These are phyloP conservation scores for Strigomonas oncopelti DNA, from an alignment of 208 protist genomes.

Conservation along the genomic window DNA sequence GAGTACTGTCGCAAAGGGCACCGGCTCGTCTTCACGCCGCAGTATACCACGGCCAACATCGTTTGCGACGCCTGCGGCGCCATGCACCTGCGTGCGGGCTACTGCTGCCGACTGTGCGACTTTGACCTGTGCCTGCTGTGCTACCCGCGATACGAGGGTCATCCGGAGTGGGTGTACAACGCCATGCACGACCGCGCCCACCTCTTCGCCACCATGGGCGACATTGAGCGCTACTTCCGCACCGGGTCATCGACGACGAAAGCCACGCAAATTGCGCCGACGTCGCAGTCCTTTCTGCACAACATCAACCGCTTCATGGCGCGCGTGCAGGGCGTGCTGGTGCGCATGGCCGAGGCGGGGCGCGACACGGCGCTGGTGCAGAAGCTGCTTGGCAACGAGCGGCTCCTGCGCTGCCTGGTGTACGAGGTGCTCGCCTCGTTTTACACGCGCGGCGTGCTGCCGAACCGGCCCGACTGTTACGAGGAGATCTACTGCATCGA, in stretches of 20 bases:
- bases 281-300: slow-evolving; percentile 51
- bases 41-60: slow-evolving; percentile 5
- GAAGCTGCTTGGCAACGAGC: slow-evolving; percentile 33
- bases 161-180: neutral
- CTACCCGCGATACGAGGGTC: slow-evolving; percentile 33
- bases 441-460: slow-evolving; percentile 32
- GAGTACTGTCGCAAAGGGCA: slow-evolving; percentile 67
- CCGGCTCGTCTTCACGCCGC: slow-evolving; percentile 23
- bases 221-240: slow-evolving; percentile 82
- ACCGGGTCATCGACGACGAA: slow-evolving; percentile 73
- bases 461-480: slow-evolving; percentile 12
- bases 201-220: slow-evolving; percentile 65
- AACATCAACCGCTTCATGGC: slow-evolving; percentile 51
- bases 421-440: slow-evolving; percentile 34
- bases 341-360: slow-evolving; percentile 16
- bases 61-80: slow-evolving; percentile 39
- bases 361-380: slow-evolving; percentile 14
- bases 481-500: neutral
- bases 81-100: slow-evolving; percentile 22
- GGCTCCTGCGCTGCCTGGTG: slow-evolving; percentile 24
- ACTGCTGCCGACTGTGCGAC: slow-evolving; percentile 53
- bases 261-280: slow-evolving; percentile 55
- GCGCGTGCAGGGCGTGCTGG: slow-evolving; percentile 45
- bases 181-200: slow-evolving; percentile 40
- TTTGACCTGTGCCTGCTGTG: slow-evolving; percentile 54